phyloP scores from a whole-genome alignment of 2,329 filamentous ascomycete genomes.

The Colletotrichum zoysiae region DNA sequence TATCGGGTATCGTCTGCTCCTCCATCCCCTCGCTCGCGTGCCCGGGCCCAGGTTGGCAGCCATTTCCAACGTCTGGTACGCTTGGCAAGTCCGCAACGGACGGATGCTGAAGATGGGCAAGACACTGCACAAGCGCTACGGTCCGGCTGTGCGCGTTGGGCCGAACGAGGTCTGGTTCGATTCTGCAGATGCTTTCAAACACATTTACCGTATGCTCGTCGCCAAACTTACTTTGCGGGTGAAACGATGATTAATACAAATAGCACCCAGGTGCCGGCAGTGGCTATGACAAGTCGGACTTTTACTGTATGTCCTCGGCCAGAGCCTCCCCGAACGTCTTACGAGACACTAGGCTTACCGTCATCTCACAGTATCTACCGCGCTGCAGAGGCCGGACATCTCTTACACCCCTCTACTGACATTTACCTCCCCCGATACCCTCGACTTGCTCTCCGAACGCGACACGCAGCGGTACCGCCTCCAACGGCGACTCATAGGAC shows the following conservation, averaged over 20 bases:
- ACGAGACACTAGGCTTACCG: background rate
- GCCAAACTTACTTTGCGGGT: background rate
- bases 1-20: slow-evolving; percentile 53
- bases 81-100: slow-evolving; percentile 59
- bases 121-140: slow-evolving; percentile 61
- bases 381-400: slow-evolving; percentile 57
- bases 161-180: slow-evolving; percentile 68
- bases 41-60: slow-evolving; percentile 63
- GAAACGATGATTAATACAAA: background rate
- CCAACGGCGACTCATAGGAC: slow-evolving; percentile 63
- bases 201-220: slow-evolving; percentile 59
- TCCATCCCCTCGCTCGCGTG: slow-evolving; percentile 59
- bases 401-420: slow-evolving; percentile 49
- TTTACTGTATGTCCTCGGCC: slow-evolving; percentile 56
- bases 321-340: background rate
- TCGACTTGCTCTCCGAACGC: slow-evolving; percentile 65
- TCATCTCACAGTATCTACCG: slow-evolving; percentile 57
- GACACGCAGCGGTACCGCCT: slow-evolving; percentile 60
- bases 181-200: slow-evolving; percentile 60
- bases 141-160: slow-evolving; percentile 64
- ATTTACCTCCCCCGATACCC: slow-evolving; percentile 55
- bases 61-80: slow-evolving; percentile 63
- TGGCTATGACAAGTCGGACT: slow-evolving; percentile 65
- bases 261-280: slow-evolving; percentile 55
- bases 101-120: slow-evolving; percentile 56